These are phyloP conservation scores for Zymoseptoria pseudotritici DNA, from an alignment of 2,329 filamentous ascomycete species.

Conservation along the genomic window DNA sequence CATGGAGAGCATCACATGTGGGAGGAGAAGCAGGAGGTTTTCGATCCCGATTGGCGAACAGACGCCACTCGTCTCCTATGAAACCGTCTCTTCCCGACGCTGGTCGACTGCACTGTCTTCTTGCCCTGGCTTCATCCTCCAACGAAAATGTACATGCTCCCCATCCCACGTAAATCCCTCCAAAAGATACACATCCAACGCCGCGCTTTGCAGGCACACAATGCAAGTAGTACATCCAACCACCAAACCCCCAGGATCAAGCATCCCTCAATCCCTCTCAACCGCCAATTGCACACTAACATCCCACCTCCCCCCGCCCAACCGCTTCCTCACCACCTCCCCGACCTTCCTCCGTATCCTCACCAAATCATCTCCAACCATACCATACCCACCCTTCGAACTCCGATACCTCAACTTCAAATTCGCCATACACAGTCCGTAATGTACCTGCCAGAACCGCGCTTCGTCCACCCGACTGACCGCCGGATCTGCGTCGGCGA, in stretches of 20 bases:
- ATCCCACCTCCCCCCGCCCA: constrained; percentile 89
- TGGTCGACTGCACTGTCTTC: too few species aligned
- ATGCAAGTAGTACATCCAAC: not conserved
- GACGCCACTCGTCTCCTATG: too few species aligned
- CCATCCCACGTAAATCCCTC: not conserved
- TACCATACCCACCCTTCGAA: constrained; percentile 54
- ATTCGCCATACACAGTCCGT: constrained; percentile 93
- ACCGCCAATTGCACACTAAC: constrained; percentile 71
- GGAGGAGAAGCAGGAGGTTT: too few species aligned
- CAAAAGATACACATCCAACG: not conserved
- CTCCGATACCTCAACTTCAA: constrained; percentile 64
- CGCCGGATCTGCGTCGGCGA: constrained; percentile 64
- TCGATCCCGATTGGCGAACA: not conserved
- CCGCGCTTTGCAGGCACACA: not conserved
- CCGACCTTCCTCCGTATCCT: constrained; percentile 69
- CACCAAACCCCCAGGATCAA: too few species aligned
- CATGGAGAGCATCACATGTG: too few species aligned
- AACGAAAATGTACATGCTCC: not conserved
- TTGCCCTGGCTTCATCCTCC: too few species aligned
- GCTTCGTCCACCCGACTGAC: constrained; percentile 79
- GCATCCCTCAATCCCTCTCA: constrained; percentile 10
- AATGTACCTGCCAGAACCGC: constrained; percentile 97
- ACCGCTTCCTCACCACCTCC: constrained; percentile 71
- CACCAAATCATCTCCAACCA: constrained; percentile 49
- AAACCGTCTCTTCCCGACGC: too few species aligned